Evolutionary conservation across 75 land plant species (phyloP).

Genomic region (Pinus albicaulis): DNA sequence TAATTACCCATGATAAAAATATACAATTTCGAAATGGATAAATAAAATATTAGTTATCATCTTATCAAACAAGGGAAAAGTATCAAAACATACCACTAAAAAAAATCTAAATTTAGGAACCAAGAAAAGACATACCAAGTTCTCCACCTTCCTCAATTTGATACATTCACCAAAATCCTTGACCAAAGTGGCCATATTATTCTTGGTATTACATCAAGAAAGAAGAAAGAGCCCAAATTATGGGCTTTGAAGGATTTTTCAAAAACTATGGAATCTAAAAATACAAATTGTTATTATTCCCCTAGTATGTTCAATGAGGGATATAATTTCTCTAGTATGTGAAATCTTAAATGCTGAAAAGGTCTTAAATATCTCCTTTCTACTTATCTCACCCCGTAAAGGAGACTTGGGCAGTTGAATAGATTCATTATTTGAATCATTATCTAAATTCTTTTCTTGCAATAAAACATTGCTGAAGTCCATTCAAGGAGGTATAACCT

Average conservation of each 20-base stretch:
- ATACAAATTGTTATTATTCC: background rate
- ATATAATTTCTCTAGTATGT: background rate
- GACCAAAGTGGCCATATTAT: too few relatives aligned
- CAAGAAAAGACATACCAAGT: too few relatives aligned
- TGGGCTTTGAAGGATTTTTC: too few relatives aligned
- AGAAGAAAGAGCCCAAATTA: too few relatives aligned
- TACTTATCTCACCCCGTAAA: too few relatives aligned
- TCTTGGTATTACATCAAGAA: slow-evolving; percentile 60
- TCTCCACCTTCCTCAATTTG: too few relatives aligned
- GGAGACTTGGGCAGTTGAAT: slow-evolving; percentile 48
- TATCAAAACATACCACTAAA: slow-evolving; percentile 6
- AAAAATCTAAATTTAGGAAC: background rate
- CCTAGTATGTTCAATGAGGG: background rate
- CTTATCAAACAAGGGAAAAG: background rate
- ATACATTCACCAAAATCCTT: too few relatives aligned
- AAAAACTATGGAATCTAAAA: slow-evolving; percentile 74
- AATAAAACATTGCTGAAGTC: slow-evolving; percentile 70
- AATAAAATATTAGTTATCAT: background rate
- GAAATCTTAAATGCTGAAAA: background rate
- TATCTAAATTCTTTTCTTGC: slow-evolving; percentile 55
- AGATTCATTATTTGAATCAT: slow-evolving; percentile 48
- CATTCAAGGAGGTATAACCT: slow-evolving; percentile 90
- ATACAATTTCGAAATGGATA: too few relatives aligned
- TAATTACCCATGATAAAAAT: slow-evolving; percentile 82
- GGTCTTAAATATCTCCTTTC: background rate